These are phyloP conservation scores for Orbilia ellipsospora DNA, from an alignment of 2,329 filamentous ascomycete genomes.

Conservation along the genomic window DNA sequence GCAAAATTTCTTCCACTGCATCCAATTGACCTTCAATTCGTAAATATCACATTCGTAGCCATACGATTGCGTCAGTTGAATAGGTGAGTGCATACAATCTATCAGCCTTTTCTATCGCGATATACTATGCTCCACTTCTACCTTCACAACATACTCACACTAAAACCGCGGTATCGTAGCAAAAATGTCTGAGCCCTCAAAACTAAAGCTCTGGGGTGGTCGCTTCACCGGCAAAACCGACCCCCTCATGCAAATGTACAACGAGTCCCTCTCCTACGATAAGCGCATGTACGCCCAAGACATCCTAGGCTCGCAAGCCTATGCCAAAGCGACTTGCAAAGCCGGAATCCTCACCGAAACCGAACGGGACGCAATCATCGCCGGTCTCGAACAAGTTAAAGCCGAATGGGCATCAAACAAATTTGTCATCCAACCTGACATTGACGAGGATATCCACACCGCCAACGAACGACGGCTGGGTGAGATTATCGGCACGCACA, in stretches of 20 bases:
- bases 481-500: conserved; percentile 86
- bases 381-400: conserved; percentile 72
- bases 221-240: conserved; percentile 76
- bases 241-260: conserved; percentile 87
- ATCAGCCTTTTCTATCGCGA: too few species aligned
- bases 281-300: conserved; percentile 81
- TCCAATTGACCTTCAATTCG: background rate
- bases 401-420: conserved; percentile 68
- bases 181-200: conserved; percentile 38
- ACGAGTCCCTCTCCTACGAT: conserved; percentile 83
- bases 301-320: conserved; percentile 82
- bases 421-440: conserved; percentile 68
- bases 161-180: background rate
- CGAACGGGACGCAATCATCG: conserved; percentile 80
- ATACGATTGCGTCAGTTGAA: too few species aligned
- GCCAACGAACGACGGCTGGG: conserved; percentile 78
- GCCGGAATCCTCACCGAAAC: conserved; percentile 76
- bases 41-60: too few species aligned
- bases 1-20: conserved; percentile 20
- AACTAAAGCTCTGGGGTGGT: conserved; percentile 64
- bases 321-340: conserved; percentile 81
- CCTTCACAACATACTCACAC: too few species aligned
- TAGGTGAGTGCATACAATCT: too few species aligned
- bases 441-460: conserved; percentile 74
- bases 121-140: too few species aligned